These are phyloP conservation scores for Podosphaera xanthii DNA, from an alignment of 2,329 filamentous ascomycete genomes.

Conservation along the genomic window DNA sequence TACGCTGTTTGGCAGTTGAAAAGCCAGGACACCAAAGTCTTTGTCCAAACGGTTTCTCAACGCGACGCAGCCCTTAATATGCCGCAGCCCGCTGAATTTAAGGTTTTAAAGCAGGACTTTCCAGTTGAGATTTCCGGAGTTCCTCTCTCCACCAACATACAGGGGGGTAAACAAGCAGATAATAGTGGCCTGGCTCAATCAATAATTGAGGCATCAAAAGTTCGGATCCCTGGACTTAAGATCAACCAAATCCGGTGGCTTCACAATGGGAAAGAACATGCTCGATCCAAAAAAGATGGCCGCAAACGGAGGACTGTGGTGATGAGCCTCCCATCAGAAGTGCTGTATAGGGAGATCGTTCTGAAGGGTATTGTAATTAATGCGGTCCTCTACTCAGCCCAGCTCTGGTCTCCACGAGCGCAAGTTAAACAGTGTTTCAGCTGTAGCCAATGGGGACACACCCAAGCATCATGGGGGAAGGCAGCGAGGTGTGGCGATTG, in stretches of 20 bases:
- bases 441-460: neutral
- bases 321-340: neutral
- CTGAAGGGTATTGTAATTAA: neutral
- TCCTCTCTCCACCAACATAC: too few species aligned
- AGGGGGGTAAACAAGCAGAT: too few species aligned
- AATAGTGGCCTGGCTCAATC: too few species aligned
- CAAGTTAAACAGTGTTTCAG: neutral
- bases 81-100: too few species aligned
- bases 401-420: too few species aligned
- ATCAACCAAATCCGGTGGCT: neutral
- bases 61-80: too few species aligned
- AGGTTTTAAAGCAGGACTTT: too few species aligned
- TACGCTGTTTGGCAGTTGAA: neutral
- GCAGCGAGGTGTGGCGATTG: neutral
- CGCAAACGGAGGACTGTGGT: too few species aligned
- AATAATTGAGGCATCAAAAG: neutral
- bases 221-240: neutral
- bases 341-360: neutral
- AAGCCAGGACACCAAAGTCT: neutral
- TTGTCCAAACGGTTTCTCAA: too few species aligned
- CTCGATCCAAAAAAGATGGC: too few species aligned
- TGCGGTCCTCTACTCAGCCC: neutral
- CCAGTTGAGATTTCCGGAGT: too few species aligned
- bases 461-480: neutral
- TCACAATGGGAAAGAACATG: too few species aligned